These are phyloP conservation scores for Iris pallida DNA, from an alignment of 116 monocot species.

Conservation along the genomic window DNA sequence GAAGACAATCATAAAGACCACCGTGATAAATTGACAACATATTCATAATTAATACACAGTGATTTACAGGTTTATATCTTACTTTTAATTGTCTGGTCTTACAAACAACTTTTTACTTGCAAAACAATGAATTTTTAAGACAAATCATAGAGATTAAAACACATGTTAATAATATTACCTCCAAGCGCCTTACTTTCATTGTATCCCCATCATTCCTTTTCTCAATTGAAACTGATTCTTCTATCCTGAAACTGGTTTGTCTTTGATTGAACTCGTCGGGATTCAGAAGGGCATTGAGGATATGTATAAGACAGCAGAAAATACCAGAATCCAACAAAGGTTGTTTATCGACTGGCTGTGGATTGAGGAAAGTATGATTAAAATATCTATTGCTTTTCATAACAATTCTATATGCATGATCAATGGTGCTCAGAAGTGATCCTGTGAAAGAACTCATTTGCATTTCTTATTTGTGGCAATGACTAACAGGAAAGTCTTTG, in stretches of 20 bases:
- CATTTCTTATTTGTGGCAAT: too few species aligned
- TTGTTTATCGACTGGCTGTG: conserved; percentile 84
- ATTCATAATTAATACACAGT: too few species aligned
- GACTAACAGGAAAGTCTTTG: too few species aligned
- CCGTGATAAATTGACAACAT: too few species aligned
- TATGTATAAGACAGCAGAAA: conserved; percentile 84
- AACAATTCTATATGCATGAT: too few species aligned
- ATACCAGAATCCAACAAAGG: conserved; percentile 94
- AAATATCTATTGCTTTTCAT: neutral
- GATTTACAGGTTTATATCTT: too few species aligned
- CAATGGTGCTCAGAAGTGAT: too few species aligned
- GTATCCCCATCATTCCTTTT: conserved; percentile 22
- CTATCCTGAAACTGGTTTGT: conserved; percentile 16
- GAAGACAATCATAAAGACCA: too few species aligned
- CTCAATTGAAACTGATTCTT: conserved; percentile 34
- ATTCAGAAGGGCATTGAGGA: conserved; percentile 79
- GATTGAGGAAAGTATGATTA: conserved; percentile 16
- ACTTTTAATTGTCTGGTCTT: too few species aligned
- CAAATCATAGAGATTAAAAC: neutral
- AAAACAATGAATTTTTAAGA: neutral
- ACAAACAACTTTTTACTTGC: neutral
- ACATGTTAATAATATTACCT: conserved; percentile 38
- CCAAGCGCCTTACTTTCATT: conserved; percentile 59
- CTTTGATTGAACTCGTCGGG: conserved; percentile 38
- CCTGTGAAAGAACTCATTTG: too few species aligned